These are phyloP conservation scores for Venturiaceae sp. DNA, from an alignment of 2,329 filamentous ascomycete genomes.

Conservation along the genomic window DNA sequence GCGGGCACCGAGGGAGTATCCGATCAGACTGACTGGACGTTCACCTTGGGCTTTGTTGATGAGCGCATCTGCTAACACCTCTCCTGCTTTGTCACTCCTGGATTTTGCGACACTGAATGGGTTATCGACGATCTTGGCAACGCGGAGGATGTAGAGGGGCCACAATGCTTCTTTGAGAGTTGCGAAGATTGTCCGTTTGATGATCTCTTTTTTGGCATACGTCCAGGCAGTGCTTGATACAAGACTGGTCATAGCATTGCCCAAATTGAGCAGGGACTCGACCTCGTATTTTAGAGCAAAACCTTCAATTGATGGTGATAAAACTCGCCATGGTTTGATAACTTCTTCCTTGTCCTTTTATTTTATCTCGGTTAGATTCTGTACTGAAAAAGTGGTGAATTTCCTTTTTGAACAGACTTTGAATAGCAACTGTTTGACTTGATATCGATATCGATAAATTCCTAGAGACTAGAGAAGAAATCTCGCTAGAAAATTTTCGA, in stretches of 20 bases:
- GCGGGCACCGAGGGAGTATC: conserved; percentile 29
- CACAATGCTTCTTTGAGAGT: conserved; percentile 37
- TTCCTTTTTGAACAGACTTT: no score
- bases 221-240: conserved; percentile 75
- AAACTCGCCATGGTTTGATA: conserved; percentile 65
- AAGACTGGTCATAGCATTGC: conserved; percentile 65
- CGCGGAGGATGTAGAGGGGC: conserved; percentile 37
- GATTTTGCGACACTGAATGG: conserved; percentile 28
- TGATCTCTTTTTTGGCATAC: conserved; percentile 62
- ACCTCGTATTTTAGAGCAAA: conserved; percentile 82
- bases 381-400: no score
- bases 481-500: no score
- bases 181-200: conserved; percentile 48
- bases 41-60: conserved; percentile 32
- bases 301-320: conserved; percentile 64
- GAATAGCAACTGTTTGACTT: no score
- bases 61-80: conserved; percentile 29
- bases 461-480: no score
- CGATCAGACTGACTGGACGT: conserved; percentile 27
- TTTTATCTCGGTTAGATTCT: no score
- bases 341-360: conserved; percentile 61
- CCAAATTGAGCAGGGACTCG: conserved; percentile 66
- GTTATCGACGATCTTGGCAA: conserved; percentile 30
- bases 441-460: no score
- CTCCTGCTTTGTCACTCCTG: conserved; percentile 27